Evolutionary conservation across 208 protist genomes (phyloP).

Genomic region (Trichomonas tenax): DNA sequence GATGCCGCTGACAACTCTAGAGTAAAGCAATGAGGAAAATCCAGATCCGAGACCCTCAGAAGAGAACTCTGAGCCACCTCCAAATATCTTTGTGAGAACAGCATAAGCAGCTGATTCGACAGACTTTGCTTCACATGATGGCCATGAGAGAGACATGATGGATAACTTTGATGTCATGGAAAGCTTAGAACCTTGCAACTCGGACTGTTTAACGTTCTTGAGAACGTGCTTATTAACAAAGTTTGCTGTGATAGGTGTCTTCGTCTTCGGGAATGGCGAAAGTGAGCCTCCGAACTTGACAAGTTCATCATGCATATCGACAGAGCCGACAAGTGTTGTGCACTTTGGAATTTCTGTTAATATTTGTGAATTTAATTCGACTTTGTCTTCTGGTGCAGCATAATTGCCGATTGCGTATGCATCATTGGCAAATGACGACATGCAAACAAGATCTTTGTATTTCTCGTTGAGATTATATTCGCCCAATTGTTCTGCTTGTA

Average conservation of each 20-base stretch:
- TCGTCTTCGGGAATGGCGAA: not conserved
- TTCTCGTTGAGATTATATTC: not conserved
- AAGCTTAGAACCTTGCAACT: not conserved
- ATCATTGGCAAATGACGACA: not conserved
- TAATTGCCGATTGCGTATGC: not conserved
- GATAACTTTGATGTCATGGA: not conserved
- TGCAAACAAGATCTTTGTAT: not conserved
- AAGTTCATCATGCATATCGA: not conserved
- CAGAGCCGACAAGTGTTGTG: not conserved
- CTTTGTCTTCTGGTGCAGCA: not conserved
- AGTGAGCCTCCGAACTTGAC: not conserved
- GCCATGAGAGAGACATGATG: not conserved
- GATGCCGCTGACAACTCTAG: not conserved
- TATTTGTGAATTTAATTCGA: not conserved
- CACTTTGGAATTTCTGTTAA: not conserved
- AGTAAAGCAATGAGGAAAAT: not conserved
- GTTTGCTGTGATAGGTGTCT: not conserved
- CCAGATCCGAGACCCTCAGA: not conserved
- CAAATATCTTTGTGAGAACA: not conserved
- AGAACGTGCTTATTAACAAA: not conserved
- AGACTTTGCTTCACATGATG: not conserved
- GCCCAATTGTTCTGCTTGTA: not conserved
- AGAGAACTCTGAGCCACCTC: not conserved
- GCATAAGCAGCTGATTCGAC: not conserved
- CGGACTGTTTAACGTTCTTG: not conserved